Conservation (phyloP, 768 basidiomycete species). For the Podaxis rugospora region DNA sequence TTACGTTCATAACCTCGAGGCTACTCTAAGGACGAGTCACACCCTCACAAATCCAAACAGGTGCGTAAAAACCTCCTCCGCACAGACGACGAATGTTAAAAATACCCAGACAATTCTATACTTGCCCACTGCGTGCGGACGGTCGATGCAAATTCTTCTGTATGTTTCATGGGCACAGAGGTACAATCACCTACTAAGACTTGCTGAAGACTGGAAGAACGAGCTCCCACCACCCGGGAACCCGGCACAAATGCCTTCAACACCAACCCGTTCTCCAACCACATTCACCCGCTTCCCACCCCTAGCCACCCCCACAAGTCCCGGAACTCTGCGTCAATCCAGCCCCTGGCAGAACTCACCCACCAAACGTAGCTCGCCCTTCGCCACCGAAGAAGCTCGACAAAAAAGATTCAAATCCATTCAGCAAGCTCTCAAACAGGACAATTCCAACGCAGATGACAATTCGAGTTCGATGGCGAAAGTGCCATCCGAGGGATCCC, state of each 20-base stretch:
- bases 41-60: conserved; percentile 27
- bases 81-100: neutral
- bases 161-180: conserved; percentile 15
- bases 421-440: neutral
- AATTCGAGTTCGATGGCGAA: too few species aligned
- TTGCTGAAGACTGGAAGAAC: conserved; percentile 3
- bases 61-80: conserved; percentile 17
- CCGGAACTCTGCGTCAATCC: neutral
- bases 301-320: neutral
- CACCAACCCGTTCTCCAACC: neutral
- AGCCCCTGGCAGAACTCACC: neutral
- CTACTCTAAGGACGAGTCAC: conserved; percentile 22
- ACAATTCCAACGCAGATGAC: too few species aligned
- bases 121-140: conserved; percentile 25
- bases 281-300: neutral
- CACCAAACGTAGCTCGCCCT: neutral
- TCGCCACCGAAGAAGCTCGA: neutral
- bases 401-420: conserved; percentile 5
- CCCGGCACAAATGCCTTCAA: neutral
- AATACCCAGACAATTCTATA: conserved; percentile 28
- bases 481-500: neutral
- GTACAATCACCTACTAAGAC: neutral
- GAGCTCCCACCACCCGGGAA: neutral
- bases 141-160: conserved; percentile 33
- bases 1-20: conserved; percentile 10